These are phyloP conservation scores for Papiliotrema flavescens DNA, from an alignment of 1,284 basidiomycete species.

Conservation along the genomic window DNA sequence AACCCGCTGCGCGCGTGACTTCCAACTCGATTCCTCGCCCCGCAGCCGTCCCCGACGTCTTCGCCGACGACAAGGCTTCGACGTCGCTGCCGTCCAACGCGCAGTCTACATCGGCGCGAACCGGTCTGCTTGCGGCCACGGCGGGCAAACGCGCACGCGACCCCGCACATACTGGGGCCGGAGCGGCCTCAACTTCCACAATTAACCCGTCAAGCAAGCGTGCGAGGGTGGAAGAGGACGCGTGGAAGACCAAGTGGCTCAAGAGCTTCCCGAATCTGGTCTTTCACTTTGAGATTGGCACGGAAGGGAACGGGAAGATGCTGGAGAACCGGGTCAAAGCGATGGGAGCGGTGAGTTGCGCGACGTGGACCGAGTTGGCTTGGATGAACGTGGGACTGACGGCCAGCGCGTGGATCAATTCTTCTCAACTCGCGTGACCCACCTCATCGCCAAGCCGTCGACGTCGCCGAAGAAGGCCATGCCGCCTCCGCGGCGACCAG, in stretches of 20 bases:
- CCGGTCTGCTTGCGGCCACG: background rate
- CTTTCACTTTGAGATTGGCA: conserved; percentile 71
- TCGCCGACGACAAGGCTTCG: conserved; percentile 6
- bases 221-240: conserved; percentile 54
- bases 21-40: conserved; percentile 17
- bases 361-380: background rate
- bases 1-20: background rate
- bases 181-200: conserved; percentile 3
- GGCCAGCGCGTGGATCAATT: conserved; percentile 72
- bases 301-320: conserved; percentile 53
- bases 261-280: conserved; percentile 76
- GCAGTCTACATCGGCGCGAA: background rate
- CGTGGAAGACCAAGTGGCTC: conserved; percentile 79
- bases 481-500: conserved; percentile 13
- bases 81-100: background rate
- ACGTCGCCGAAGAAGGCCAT: conserved; percentile 51
- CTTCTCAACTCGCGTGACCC: conserved; percentile 79
- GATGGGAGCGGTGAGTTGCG: conserved; percentile 72
- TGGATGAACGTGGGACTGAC: background rate
- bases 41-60: conserved; percentile 24
- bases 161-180: background rate
- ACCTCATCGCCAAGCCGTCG: conserved; percentile 60
- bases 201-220: background rate
- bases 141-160: background rate
- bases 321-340: conserved; percentile 59